Evolutionary conservation across 371 early-diverging fungal genomes (phyloP), one percentile per base, ranked within the genome.

Genomic region (Mortierella polycephala): DNA sequence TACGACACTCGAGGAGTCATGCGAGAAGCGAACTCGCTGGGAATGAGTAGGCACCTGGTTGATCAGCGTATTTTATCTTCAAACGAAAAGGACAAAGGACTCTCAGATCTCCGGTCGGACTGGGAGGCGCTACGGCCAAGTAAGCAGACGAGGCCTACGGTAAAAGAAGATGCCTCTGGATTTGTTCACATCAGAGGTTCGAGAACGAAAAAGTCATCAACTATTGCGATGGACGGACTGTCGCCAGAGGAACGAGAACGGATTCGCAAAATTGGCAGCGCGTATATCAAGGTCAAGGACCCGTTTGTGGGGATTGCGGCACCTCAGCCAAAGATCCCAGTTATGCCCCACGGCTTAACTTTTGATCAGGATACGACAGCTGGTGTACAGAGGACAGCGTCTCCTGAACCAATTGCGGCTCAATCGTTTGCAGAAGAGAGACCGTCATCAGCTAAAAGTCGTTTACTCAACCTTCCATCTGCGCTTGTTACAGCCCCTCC

Each of bases 41-140:
- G 16, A 6, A 20, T 56, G 46, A 68, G 52, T 23, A 9, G 46
- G 23, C 21, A 50, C 1, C 47, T 64, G 11, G 59, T 54, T 30
- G 60, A 64, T 14, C 53, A 60, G 41, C 64, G 64, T 39, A 64
- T 64, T 0, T 64, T 57, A 9, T 71, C 64, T 50, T 71, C 71
- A 18, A 71, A 41, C 23, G 62, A 56, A 5, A 72, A 66, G 44
- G 57, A 20, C 8, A 53, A 61, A 56, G 52, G 18, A 7, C 6
- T 67, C 5, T 67, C 74, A 13, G 51, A 67, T 55, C 62, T 73
- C 20, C 49, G 52, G 13, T 60, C 61, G 11, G 73, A 72, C n/a
- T 72, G 66, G 66, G 73, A 72, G 53, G 60, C 67, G 10, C 73
- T 72, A 2, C 67, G 62, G 62, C 67, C 67, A 1, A 61, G 59